These are phyloP conservation scores for Pythium rishiriense DNA, from an alignment of 352 stramenopile species.

Conservation along the genomic window DNA sequence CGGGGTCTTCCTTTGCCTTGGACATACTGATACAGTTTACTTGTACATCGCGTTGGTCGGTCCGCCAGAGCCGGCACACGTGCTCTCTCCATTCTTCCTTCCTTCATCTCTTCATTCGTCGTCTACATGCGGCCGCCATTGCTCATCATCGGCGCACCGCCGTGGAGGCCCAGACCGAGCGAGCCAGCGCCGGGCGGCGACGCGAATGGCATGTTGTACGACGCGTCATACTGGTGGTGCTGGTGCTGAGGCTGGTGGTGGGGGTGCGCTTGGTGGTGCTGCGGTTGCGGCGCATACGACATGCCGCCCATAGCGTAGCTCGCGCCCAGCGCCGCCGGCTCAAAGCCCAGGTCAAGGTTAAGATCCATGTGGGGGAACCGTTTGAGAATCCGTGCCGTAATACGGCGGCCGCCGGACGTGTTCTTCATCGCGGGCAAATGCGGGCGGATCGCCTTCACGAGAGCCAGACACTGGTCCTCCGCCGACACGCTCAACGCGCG, in stretches of 20 bases:
- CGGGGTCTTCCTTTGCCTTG: slow-evolving; percentile 13
- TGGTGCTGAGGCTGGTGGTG: slow-evolving; percentile 31
- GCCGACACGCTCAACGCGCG: slow-evolving; percentile 94
- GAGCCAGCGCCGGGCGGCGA: slow-evolving; percentile 1
- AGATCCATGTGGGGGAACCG: slow-evolving; percentile 96
- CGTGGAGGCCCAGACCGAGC: slow-evolving; percentile 14
- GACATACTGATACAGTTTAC: slow-evolving; percentile 77
- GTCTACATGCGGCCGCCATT: slow-evolving; percentile 15
- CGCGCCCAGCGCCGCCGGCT: slow-evolving; percentile 6
- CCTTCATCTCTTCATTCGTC: background rate
- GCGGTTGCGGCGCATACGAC: slow-evolving; percentile 10
- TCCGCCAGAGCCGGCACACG: background rate
- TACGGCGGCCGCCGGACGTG: slow-evolving; percentile 92
- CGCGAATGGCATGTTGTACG: slow-evolving; percentile 22
- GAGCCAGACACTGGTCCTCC: slow-evolving; percentile 91
- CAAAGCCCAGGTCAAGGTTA: slow-evolving; percentile 62
- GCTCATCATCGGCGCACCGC: background rate
- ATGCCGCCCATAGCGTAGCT: slow-evolving; percentile 37
- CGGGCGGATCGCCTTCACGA: slow-evolving; percentile 96
- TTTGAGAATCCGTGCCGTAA: slow-evolving; percentile 96
- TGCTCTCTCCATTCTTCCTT: background rate
- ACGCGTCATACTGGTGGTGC: slow-evolving; percentile 34
- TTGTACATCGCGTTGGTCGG: slow-evolving; percentile 40
- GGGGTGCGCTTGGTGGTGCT: slow-evolving; percentile 20
- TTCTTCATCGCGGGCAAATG: slow-evolving; percentile 95